phyloP scores from a whole-genome alignment of 2,329 filamentous ascomycete genomes.

The Hymenoscyphus fraxineus region DNA sequence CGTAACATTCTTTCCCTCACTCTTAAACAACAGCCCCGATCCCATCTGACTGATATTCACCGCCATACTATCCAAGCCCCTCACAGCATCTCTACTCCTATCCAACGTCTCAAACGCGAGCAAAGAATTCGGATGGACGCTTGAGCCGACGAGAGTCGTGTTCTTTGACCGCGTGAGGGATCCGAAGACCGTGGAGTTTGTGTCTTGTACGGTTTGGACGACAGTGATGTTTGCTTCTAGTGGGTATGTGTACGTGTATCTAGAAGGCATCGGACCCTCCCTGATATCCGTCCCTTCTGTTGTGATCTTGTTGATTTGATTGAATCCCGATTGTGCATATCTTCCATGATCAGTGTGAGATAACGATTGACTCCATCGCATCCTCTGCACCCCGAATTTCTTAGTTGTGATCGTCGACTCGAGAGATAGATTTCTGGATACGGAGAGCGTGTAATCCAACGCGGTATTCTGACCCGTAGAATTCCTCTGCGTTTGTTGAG shows the following conservation, averaged over 20 bases:
- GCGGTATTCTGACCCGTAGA: slow-evolving; percentile 52
- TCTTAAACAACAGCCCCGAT: slow-evolving; percentile 49
- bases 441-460: slow-evolving; percentile 53
- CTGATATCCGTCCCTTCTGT: slow-evolving; percentile 41
- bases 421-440: slow-evolving; percentile 50
- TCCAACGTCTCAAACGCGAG: slow-evolving; percentile 47
- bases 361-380: slow-evolving; percentile 55
- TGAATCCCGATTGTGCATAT: slow-evolving; percentile 48
- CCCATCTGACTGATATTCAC: slow-evolving; percentile 52
- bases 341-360: slow-evolving; percentile 49
- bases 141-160: slow-evolving; percentile 37
- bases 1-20: slow-evolving; percentile 43
- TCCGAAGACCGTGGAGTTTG: slow-evolving; percentile 2
- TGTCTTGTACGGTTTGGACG: neutral
- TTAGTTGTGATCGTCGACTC: slow-evolving; percentile 48
- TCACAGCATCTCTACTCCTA: slow-evolving; percentile 18
- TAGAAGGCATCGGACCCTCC: slow-evolving; percentile 20
- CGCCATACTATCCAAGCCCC: slow-evolving; percentile 23
- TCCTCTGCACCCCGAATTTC: slow-evolving; percentile 30
- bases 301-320: slow-evolving; percentile 48
- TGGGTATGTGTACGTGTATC: slow-evolving; percentile 17
- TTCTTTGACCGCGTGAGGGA: slow-evolving; percentile 1
- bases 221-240: slow-evolving; percentile 13
- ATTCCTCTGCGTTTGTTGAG: slow-evolving; percentile 42
- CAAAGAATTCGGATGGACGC: slow-evolving; percentile 55